These are phyloP conservation scores for Aaosphaeria pasadenensis DNA, from an alignment of 2,329 filamentous ascomycete species.

Conservation along the genomic window DNA sequence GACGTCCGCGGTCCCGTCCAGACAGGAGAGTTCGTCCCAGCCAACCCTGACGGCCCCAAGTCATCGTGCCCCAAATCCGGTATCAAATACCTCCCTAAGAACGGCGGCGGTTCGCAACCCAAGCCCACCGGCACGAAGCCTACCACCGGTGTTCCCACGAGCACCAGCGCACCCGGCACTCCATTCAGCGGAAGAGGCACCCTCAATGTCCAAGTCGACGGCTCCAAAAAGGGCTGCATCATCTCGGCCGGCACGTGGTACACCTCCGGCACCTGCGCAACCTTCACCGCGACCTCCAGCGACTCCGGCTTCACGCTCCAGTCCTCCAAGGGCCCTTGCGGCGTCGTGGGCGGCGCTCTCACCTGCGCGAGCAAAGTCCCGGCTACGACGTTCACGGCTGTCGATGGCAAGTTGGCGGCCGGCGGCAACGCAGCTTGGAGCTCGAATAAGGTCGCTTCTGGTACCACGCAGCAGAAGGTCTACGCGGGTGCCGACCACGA, in stretches of 20 bases:
- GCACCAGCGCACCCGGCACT: slow-evolving; percentile 31
- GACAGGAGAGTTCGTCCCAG: slow-evolving; percentile 58
- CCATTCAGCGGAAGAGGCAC: slow-evolving; percentile 60
- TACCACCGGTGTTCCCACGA: slow-evolving; percentile 30
- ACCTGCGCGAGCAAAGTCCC: slow-evolving; percentile 52
- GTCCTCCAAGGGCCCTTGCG: slow-evolving; percentile 46
- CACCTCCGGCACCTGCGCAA: slow-evolving; percentile 64
- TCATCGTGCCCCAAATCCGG: slow-evolving; percentile 61
- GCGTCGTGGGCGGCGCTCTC: slow-evolving; percentile 52
- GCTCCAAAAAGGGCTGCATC: slow-evolving; percentile 59
- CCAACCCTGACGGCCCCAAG: slow-evolving; percentile 55
- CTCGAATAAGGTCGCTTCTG: slow-evolving; percentile 42
- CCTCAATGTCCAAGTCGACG: slow-evolving; percentile 54
- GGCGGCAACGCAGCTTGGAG: slow-evolving; percentile 42
- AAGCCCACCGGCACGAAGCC: slow-evolving; percentile 16
- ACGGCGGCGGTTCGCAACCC: slow-evolving; percentile 15
- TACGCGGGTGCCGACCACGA: slow-evolving; percentile 36
- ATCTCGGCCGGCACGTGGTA: slow-evolving; percentile 69
- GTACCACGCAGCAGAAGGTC: slow-evolving; percentile 44
- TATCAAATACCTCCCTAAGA: slow-evolving; percentile 65
- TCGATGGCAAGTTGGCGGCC: slow-evolving; percentile 35
- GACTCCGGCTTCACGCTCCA: slow-evolving; percentile 30
- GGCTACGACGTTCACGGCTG: slow-evolving; percentile 41
- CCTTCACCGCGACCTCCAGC: slow-evolving; percentile 53
- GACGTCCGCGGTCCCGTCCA: slow-evolving; percentile 59